Percentiles rank a stretch among this genome's conserved stretches.
These are phyloP conservation scores for Leccinum disarticulatum DNA, from an alignment of 768 basidiomycete species.

Conservation along the genomic window DNA sequence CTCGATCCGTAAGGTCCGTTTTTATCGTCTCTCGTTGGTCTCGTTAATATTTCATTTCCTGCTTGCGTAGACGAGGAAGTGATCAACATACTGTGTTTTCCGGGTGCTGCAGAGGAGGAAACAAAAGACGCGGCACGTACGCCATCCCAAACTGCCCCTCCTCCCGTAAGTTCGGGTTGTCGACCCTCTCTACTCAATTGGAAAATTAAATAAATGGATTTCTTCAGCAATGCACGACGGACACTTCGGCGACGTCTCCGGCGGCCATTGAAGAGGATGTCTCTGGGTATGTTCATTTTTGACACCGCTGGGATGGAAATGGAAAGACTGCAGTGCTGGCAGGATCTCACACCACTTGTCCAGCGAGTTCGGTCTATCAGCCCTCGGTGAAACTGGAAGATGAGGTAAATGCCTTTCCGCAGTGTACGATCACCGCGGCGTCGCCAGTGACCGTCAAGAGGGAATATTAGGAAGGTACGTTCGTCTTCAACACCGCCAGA, in stretches of 20 bases:
- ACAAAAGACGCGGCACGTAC: not conserved
- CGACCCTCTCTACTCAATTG: conserved; percentile 10
- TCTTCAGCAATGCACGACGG: not conserved
- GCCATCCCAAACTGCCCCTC: not conserved
- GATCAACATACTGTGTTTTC: conserved; percentile 7
- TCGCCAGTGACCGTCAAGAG: not conserved
- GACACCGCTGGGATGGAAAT: no score
- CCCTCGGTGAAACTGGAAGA: conserved; percentile 3
- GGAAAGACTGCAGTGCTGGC: not conserved
- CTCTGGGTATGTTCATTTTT: no score
- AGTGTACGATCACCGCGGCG: no score
- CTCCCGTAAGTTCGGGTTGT: conserved; percentile 4
- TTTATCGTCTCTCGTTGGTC: not conserved
- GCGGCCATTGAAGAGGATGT: no score
- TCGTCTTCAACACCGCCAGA: no score
- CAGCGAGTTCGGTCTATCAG: not conserved
- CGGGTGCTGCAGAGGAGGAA: not conserved
- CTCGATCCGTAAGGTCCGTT: conserved; percentile 21
- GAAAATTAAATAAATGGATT: no score
- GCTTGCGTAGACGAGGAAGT: conserved; percentile 26
- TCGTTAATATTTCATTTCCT: not conserved
- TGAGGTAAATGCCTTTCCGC: conserved; percentile 4
- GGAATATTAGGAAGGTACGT: not conserved
- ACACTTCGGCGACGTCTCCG: no score
- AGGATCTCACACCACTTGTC: not conserved